Percentiles rank a stretch among this genome's conserved stretches.
Conservation (phyloP, 768 basidiomycete genomes). For the Mrakia blollopis region DNA sequence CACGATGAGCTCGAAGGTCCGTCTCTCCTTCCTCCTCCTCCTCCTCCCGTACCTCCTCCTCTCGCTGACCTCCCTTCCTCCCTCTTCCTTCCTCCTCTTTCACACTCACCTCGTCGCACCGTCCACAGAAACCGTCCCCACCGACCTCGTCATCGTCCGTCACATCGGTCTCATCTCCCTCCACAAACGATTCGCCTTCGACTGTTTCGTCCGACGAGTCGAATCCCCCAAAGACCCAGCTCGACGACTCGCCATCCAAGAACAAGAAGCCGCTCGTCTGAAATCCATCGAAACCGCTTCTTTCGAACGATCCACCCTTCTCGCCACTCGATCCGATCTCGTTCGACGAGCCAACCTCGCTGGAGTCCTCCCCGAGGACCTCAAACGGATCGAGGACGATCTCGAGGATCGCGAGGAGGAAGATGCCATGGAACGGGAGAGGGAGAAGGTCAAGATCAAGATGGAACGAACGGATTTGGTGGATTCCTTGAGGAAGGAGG, state of each 20-base stretch:
- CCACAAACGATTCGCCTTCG: conserved; percentile 20
- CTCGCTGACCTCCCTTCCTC: not conserved
- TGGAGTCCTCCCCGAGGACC: not conserved
- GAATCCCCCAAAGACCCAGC: not conserved
- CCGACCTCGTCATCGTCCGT: conserved; percentile 17
- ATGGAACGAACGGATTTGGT: not conserved
- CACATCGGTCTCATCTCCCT: conserved; percentile 19
- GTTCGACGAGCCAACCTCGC: not conserved
- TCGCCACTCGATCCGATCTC: not conserved
- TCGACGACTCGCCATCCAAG: conserved; percentile 1
- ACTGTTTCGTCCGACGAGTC: conserved; percentile 1
- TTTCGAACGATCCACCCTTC: not conserved
- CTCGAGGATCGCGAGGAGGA: not conserved
- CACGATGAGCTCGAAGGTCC: conserved; percentile 27
- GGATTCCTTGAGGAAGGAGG: not conserved
- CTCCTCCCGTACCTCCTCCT: not conserved
- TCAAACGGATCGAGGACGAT: conserved; percentile 6
- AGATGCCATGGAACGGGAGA: conserved; percentile 8
- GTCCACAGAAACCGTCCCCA: conserved; percentile 18
- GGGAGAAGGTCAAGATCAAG: not conserved
- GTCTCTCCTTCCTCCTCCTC: not conserved
- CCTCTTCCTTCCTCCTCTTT: not conserved
- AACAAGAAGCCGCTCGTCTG: conserved; percentile 10
- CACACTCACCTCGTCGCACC: no score
- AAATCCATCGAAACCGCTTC: conserved; percentile 1